Evolutionary conservation across 1,284 basidiomycete genomes (phyloP), one percentile per base, ranked within the genome.

Genomic region (Puccinia novopanici): DNA sequence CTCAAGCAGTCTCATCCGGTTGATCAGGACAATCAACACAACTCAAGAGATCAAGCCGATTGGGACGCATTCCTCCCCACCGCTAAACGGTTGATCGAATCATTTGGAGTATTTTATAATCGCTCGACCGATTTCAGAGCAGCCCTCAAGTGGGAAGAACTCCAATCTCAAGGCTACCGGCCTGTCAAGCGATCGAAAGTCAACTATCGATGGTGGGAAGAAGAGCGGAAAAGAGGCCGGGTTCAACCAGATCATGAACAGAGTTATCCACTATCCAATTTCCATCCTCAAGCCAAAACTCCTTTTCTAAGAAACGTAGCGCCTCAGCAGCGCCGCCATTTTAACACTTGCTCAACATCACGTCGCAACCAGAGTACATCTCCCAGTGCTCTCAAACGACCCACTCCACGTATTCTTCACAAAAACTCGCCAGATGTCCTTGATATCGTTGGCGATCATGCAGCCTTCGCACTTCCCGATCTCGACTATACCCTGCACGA

Each of bases 401-500:
- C 40, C 42, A 24, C 77, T 37, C 22, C 70, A 34, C 45, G 54
- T 27, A 73, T 80, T 57, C 55, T 80, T 40, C 77, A 70, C 22
- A 80, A 80, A 48, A 50, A 73, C 24, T 80, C 77, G 10, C 77
- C 77, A 17, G 77, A 80, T 55, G 42, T 80, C 15, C 50, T 80
- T 17, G 55, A 80, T 52, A 50, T 80, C 37, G 42, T 72, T 6
- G 68, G 77, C 30, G 68, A 71, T 73, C 68, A 70, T 34, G 40
- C 52, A 15, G 34, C 52, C n/a, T 80, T 80, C 50, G 42, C 42
- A 17, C 19, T 65, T 24, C 77, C 77, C 30, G 77, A 80, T 52
- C 68, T 80, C 10, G 77, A 80, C 15, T 73, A 80, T 65, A 71
- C 52, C 45, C 45, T 55, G 22, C 57, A 72, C 27, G 77, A 80